Base-by-base conservation (phyloP, 768 basidiomycete genomes). In the Omphalotus guepiniiformis region DNA sequence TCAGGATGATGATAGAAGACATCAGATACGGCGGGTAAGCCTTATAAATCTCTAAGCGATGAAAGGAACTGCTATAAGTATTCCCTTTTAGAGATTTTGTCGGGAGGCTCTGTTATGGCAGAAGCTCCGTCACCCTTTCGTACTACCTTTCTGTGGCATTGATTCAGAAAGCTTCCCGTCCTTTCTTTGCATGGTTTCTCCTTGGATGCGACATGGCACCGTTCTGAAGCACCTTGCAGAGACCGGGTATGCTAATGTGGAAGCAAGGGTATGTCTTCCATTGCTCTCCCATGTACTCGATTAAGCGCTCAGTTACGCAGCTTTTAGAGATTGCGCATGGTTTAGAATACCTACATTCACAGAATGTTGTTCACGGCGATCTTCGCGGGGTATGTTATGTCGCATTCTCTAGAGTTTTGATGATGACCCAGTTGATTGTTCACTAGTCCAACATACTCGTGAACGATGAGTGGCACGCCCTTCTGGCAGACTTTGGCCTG, bases 401-500 rank as follows among this genome's bases (percentile, higher is more conserved):
- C 15, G 30, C 40, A 9, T 16, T 15, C 25, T 4, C 6, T 19
- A 12, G 8, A 30, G 2, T 12, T 6, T 22, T 57, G 52, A 18
- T 3, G 12, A 26, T 19, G 23, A 16, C 6, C 28, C 27, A 6
- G 19, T 44, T 30, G 2, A n/a, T 42, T 3, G 8, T 28, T 11
- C 19, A 3, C 1, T 13, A 49, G 41, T 54, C 57, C n/a, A 68
- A 68, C 45, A 65, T 68, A 23, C 58, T 67, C 16, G 56, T 66
- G 12, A 58, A 62, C 30, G 54, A 62, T 21, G 49, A 61, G 8
- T 60, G 60, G 56, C 60, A 59, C 52, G 62, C 60, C n/a, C 59
- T 62, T 26, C 50, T 69, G 13, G 61, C 63, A 15, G 68, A 69
- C 43, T 69, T 68, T 41, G 68, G 67, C 3, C 48, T 68, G 30